Evolutionary conservation across 2,329 filamentous ascomycete species (phyloP).

Genomic region (Fusarium falciforme): DNA sequence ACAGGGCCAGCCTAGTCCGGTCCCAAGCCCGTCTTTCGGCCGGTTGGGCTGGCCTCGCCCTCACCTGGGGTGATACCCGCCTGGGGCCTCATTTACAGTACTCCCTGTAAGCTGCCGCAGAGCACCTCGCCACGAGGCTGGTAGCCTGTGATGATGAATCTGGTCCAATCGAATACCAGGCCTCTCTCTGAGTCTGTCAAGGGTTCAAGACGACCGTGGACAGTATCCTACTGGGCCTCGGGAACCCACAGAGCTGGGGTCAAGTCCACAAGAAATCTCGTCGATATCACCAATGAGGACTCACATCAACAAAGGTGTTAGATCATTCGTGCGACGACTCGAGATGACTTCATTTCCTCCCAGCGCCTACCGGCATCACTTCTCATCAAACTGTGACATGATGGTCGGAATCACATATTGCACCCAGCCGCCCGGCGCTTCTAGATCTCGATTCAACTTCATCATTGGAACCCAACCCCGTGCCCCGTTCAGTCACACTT

Average conservation of each 20-base stretch:
- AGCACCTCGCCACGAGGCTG: constrained; percentile 12
- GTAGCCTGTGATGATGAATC: not conserved
- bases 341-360: not conserved
- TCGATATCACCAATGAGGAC: constrained; percentile 9
- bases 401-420: not conserved
- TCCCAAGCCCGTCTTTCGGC: constrained; percentile 2
- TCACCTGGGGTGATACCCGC: not conserved
- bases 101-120: constrained; percentile 12
- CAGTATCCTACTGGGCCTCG: constrained; percentile 8
- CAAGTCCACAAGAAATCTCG: constrained; percentile 9
- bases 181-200: not conserved
- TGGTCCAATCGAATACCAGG: constrained; percentile 6
- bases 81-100: constrained; percentile 32
- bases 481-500: constrained; percentile 12
- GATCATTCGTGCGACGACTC: not conserved
- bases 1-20: not conserved
- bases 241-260: constrained; percentile 21
- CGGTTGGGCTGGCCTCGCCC: constrained; percentile 3
- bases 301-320: not conserved
- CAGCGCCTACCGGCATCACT: not conserved
- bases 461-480: constrained; percentile 32
- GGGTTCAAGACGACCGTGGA: not conserved
- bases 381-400: constrained; percentile 6
- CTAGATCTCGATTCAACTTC: constrained; percentile 9
- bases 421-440: constrained; percentile 13